A percentile compares a stretch with the other conserved stretches of the same genome.
Conservation (phyloP, 176 grass and related monocot genomes). For the Panicum miliaceum region DNA sequence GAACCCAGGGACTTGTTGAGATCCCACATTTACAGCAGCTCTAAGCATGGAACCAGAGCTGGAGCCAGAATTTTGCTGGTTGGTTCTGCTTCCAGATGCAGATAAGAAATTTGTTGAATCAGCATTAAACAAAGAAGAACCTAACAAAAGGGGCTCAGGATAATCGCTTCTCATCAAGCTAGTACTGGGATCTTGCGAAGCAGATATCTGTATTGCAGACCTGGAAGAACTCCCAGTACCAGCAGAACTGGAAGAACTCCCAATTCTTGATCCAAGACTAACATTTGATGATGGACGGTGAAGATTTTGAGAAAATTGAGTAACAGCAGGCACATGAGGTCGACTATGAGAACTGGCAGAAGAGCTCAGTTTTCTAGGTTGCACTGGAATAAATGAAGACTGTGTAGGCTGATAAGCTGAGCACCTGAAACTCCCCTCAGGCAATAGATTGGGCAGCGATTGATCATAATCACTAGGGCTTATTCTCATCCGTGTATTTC, state of each 20-base stretch:
- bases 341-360: slow-evolving; percentile 38
- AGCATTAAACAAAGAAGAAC: slow-evolving; percentile 41
- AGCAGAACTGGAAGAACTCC: slow-evolving; percentile 38
- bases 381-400: slow-evolving; percentile 56
- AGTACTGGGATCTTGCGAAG: slow-evolving; percentile 42
- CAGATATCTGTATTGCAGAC: slow-evolving; percentile 4
- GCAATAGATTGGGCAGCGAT: slow-evolving; percentile 42
- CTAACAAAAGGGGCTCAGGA: slow-evolving; percentile 48
- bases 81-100: slow-evolving; percentile 46
- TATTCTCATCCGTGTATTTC: slow-evolving; percentile 57
- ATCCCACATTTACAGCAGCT: slow-evolving; percentile 39
- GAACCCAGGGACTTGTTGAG: slow-evolving; percentile 41
- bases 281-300: slow-evolving; percentile 34
- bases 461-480: slow-evolving; percentile 49
- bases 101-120: slow-evolving; percentile 51
- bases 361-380: slow-evolving; percentile 44
- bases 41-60: slow-evolving; percentile 46
- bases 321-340: slow-evolving; percentile 48
- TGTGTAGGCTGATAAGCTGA: slow-evolving; percentile 31
- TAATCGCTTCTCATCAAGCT: slow-evolving; percentile 36
- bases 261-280: slow-evolving; percentile 45
- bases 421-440: slow-evolving; percentile 47
- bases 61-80: slow-evolving; percentile 42
- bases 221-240: slow-evolving; percentile 44
- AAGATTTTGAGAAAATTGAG: slow-evolving; percentile 56